Evolutionary conservation across 495 filamentous ascomycete species (phyloP), one percentile per base, ranked within the genome.

Genomic region (Umbilicaria muhlenbergii): DNA sequence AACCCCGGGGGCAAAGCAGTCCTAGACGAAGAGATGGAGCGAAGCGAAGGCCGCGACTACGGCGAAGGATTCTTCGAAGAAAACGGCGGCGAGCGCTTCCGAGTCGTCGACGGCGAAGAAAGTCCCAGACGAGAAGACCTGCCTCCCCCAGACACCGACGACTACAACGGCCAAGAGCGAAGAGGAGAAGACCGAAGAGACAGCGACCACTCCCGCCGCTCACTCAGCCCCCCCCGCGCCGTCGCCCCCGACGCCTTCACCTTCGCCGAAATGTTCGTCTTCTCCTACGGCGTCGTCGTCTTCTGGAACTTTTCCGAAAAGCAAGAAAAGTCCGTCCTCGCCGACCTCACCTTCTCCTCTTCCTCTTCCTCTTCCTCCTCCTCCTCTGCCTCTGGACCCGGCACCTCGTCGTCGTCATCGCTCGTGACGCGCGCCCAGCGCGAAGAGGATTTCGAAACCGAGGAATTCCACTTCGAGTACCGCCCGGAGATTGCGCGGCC

Each of bases 391-490:
- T 67, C 68, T 2, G 66, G 70, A 0, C 58, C 64, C 3, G 71
- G 75, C 7, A 56, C 78, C 8, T 65, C 77, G n/a, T n/a, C n/a
- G n/a, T n/a, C n/a, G n/a, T n/a, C n/a, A n/a, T n/a, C n/a, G 3
- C 61, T 92, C 10, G 76, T 78, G 16, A 82, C 75, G 2, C 70
- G 81, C 36, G 78, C 85, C 4, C 69, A 85, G 15, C 69, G 77
- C 46, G 82, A 88, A 60, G 76, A 78, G 44, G 89, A 99, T 52
- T 94, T 93, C 53, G 91, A 99, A 65, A 96, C 85, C 3, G 91
- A 99, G 54, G 89, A 96, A 54, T 94, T 99, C 57, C 92, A 99
- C 61, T 58, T 99, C 61, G 87, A 96, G 56, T 99, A 99, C 61
- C 88, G 81, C 46, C 73, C 77, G 1, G 71, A 82, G 39, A 84